Base-by-base conservation (phyloP, 1,139 yeast genomes). In the Protomyces inundatus region DNA sequence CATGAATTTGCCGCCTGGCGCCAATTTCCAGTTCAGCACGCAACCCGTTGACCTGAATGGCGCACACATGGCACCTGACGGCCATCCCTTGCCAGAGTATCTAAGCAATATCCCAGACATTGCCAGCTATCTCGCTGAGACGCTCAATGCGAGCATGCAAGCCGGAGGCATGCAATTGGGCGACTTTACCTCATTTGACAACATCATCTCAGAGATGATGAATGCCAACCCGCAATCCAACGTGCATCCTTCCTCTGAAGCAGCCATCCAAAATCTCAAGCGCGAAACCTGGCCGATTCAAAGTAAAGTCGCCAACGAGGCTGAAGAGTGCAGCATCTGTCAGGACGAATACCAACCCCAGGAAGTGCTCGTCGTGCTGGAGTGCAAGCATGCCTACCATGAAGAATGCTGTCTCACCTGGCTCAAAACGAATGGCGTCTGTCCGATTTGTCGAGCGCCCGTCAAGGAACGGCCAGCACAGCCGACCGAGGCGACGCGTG, bases 391-490 rank as follows among this genome's bases (percentile, higher is more conserved):
- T 36, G 45, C 46, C 9, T 58, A 58, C 16, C 62, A 58, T 32
- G 62, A 58, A 42, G 62, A 58, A 30, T 58, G 62, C 45, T 50
- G 53, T 9, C 23, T 58, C 10, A 58, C 51, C 51, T 58, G 62
- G 62, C 45, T 52, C 36, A 58, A 40, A 39, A 58, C 55, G 4
- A 58, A 58, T 35, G 50, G 56, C 9, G 23, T 58, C 40, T 58
- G 62, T 52, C 62, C 62, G 3, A 58, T 58, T n/a, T 58, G 62
- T 23, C 50, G 62, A 30, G 42, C 62, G 14, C 62, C 62, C 12
- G 56, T 58, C 32, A 52, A 14, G 30, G 61, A 50, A 39, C 23
- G 35, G 23, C 23, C 23, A 23, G 23, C 23, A 23, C 23, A 23
- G 23, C 23, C 23, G 23, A 23, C 23, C 2, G 23, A 23, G 23